Conservation (phyloP, 192 early-diverging fungal species). For the Phycomyces nitens region DNA sequence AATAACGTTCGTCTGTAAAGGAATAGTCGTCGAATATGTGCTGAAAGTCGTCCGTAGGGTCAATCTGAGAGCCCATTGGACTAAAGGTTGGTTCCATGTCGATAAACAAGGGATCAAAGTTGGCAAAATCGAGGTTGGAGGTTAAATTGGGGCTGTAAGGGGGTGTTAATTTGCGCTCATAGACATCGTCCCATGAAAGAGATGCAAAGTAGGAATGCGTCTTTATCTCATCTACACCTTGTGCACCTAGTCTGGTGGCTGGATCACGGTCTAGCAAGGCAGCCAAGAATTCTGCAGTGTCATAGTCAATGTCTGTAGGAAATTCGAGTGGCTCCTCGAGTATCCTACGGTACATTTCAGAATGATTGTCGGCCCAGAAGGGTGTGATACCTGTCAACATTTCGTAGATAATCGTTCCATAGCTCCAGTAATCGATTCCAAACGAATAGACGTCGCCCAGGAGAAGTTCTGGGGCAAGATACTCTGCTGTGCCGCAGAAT, state of each 20-base stretch:
- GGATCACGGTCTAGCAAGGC: constrained; percentile 56
- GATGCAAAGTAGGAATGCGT: constrained; percentile 67
- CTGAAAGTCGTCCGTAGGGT: constrained; percentile 25
- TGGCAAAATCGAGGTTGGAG: constrained; percentile 43
- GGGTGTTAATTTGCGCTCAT: constrained; percentile 53
- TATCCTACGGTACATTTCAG: constrained; percentile 52
- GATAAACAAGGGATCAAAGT: constrained; percentile 55
- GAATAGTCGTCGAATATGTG: constrained; percentile 39
- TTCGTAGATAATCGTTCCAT: constrained; percentile 85
- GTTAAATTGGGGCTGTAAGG: constrained; percentile 62
- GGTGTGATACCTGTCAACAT: constrained; percentile 78
- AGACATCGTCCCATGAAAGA: constrained; percentile 70
- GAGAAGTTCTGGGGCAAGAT: constrained; percentile 75
- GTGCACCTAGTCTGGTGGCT: constrained; percentile 56
- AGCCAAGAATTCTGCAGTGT: constrained; percentile 40
- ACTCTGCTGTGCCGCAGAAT: constrained; percentile 78
- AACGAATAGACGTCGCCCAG: constrained; percentile 56
- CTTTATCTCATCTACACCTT: constrained; percentile 67
- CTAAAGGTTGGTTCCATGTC: constrained; percentile 45
- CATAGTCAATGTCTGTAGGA: constrained; percentile 37
- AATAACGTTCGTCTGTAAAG: constrained; percentile 20
- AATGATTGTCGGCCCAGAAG: constrained; percentile 54
- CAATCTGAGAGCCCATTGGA: constrained; percentile 22
- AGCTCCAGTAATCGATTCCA: constrained; percentile 87
- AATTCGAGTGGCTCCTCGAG: constrained; percentile 51